Percentiles rank a stretch among this genome's conserved stretches.
Conservation (phyloP, 306 rosid genomes). For the Corylus americana region DNA sequence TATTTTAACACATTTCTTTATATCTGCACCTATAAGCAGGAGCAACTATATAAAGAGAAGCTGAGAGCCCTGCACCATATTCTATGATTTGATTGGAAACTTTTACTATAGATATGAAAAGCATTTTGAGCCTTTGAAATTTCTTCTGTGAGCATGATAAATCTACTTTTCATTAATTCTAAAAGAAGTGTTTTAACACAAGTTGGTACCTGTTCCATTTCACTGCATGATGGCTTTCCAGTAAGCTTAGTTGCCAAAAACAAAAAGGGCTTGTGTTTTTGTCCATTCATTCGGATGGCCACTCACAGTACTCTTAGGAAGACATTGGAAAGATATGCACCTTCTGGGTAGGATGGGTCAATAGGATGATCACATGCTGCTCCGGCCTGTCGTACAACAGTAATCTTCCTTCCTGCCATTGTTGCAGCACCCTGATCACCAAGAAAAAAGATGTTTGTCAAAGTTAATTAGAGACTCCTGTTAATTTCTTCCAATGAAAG, state of each 20-base stretch:
- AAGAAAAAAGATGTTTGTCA: neutral
- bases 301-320: constrained; percentile 64
- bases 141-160: constrained; percentile 4
- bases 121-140: constrained; percentile 8
- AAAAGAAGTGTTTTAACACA: constrained; percentile 14
- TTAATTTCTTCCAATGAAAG: neutral
- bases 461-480: neutral
- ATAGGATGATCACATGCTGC: constrained; percentile 84
- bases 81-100: neutral
- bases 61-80: neutral
- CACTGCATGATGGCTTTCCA: neutral
- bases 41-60: neutral
- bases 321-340: constrained; percentile 71
- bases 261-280: neutral
- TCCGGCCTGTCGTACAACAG: constrained; percentile 66
- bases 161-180: constrained; percentile 29
- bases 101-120: neutral
- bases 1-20: no score
- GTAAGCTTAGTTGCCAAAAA: neutral
- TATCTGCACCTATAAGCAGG: neutral
- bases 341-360: constrained; percentile 89
- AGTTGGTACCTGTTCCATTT: neutral
- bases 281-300: neutral
- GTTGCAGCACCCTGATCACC: constrained; percentile 70
- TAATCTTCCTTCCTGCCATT: constrained; percentile 66